Base-by-base conservation (phyloP, 805 yeast species). In the Zygosaccharomyces rouxii region DNA sequence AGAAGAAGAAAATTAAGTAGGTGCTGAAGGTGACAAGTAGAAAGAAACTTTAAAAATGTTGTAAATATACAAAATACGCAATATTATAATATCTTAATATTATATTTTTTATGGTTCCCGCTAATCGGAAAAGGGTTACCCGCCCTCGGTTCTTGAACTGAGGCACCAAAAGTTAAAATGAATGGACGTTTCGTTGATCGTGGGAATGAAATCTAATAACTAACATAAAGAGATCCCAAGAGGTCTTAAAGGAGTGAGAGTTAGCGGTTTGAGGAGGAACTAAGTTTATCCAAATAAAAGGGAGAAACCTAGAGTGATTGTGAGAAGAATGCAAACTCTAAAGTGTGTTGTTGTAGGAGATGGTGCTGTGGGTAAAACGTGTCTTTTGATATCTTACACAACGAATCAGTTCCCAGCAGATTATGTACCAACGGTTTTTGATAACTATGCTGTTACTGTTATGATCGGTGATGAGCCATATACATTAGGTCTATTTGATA, bases 331-430 rank as follows among this genome's bases (percentile, higher is more conserved):
- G 78, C 77, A 73, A 62, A 74, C 78, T 43, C 69, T 86, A 69
- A 92, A 92, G 73, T 94, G 98, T 78, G 98, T 94, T 57, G 97
- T 92, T 56, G 98, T 94, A 48, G 99, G 99, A 57, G 99, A 94
- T 73, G 99, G 99, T 87, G 98, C 98, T 59, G 98, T 94, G 55
- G 99, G 99, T 61, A 92, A 89, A 77, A 92, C 98, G 16, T 92
- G 98, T 74, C 80, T 94, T 55, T 78, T 94, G 59, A 92, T 92
- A 64, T 90, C 97, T 55, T 92, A 92, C 72, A 92, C 98, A 46
- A 92, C 97, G 52, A 87, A 89, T 73, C 94, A 92, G 69, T 92
- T 92, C 71, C 99, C 99, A 26, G 94, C 95, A 48, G 98, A 94
- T 71, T 92, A 92, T 67, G 97, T 92, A 49, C 99, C 98, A 53